Evolutionary conservation across 257 asterid species (phyloP).

Genomic region (Solanum pimpinellifolium): DNA sequence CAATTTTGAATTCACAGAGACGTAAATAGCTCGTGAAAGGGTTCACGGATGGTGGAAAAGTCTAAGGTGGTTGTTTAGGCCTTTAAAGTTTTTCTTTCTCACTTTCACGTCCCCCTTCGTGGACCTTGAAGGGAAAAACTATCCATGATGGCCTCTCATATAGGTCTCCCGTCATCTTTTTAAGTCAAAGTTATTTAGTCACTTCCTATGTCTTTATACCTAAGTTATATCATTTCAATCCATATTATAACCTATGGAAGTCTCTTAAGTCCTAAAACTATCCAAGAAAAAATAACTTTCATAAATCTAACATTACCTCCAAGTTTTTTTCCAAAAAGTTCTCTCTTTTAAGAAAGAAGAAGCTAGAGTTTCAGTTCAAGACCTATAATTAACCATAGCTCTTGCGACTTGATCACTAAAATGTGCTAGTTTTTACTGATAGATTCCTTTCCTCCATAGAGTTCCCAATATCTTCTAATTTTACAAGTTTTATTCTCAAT

Average conservation of each 20-base stretch:
- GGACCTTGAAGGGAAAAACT: neutral
- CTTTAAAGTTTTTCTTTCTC: too few species aligned
- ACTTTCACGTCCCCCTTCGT: neutral
- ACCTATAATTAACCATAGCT: neutral
- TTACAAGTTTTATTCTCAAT: neutral
- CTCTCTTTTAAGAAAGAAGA: neutral
- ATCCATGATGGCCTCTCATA: neutral
- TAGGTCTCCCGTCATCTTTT: neutral
- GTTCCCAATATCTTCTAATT: neutral
- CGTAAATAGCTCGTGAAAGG: neutral
- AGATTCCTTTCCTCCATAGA: neutral
- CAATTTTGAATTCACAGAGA: neutral
- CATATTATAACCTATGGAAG: neutral
- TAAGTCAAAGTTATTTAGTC: neutral
- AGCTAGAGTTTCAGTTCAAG: neutral
- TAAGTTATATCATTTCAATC: too few species aligned
- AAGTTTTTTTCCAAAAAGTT: neutral
- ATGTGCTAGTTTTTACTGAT: neutral
- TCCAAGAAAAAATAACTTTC: neutral
- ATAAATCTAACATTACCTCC: neutral
- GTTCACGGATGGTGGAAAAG: neutral
- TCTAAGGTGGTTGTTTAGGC: neutral
- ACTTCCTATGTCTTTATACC: neutral
- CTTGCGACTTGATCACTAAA: neutral
- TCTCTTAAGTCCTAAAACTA: neutral